Conservation (phyloP, 108 stramenopile species). For the Pseudonitzschia multiseries region DNA sequence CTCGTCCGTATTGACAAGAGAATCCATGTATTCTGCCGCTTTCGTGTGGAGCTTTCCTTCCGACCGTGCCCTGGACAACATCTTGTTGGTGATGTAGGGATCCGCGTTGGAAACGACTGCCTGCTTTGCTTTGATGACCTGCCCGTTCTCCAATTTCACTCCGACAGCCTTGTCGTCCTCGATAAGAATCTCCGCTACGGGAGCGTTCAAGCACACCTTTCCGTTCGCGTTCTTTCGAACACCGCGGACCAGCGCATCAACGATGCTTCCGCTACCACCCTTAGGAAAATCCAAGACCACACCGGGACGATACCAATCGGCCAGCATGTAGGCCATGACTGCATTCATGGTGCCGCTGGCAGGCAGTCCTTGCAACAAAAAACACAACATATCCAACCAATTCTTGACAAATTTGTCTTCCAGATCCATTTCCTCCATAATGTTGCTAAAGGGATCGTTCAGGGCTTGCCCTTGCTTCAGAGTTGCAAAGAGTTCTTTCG, state of each 20-base stretch:
- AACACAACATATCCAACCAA: constrained; percentile 82
- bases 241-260: constrained; percentile 86
- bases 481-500: constrained; percentile 56
- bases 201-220: constrained; percentile 54
- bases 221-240: constrained; percentile 68
- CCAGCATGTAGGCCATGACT: constrained; percentile 94
- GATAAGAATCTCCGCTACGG: constrained; percentile 85
- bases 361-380: constrained; percentile 87
- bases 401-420: constrained; percentile 87
- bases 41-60: constrained; percentile 37
- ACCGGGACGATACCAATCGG: constrained; percentile 87
- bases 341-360: constrained; percentile 88
- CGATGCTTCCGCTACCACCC: constrained; percentile 85
- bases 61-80: constrained; percentile 34
- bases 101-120: constrained; percentile 92
- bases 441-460: constrained; percentile 59
- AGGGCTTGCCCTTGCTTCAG: constrained; percentile 63
- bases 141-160: constrained; percentile 67
- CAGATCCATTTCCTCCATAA: constrained; percentile 75
- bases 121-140: constrained; percentile 62
- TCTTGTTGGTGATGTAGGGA: constrained; percentile 73
- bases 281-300: constrained; percentile 90
- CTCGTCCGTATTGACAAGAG: constrained; percentile 56
- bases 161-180: constrained; percentile 79
- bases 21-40: constrained; percentile 55